phyloP scores from a whole-genome alignment of 2,329 filamentous ascomycete genomes.

The Amauroascus verrucosus region DNA sequence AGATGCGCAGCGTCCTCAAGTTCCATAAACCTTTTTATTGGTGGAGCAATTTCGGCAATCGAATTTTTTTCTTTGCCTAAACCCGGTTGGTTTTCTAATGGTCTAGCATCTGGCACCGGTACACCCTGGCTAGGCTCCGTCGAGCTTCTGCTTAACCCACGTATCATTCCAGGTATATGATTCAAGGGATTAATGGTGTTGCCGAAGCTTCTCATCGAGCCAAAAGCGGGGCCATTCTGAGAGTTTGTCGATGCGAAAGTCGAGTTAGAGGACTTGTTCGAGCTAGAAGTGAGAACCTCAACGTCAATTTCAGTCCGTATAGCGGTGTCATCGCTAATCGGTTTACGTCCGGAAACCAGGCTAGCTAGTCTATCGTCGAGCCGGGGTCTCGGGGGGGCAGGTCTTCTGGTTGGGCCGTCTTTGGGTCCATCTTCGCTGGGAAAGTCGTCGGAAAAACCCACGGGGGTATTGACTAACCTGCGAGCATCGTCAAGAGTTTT shows the following conservation, averaged over 20 bases:
- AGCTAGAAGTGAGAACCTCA: constrained; percentile 11
- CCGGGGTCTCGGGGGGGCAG: constrained; percentile 30
- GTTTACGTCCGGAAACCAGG: constrained; percentile 57
- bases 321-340: constrained; percentile 58
- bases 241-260: constrained; percentile 23
- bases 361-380: constrained; percentile 59
- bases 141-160: constrained; percentile 54
- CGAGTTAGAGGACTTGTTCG: constrained; percentile 17
- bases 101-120: not conserved
- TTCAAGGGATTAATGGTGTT: constrained; percentile 75
- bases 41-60: constrained; percentile 40
- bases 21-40: constrained; percentile 63
- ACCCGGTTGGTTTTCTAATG: not conserved
- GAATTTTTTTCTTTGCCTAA: not conserved
- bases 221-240: constrained; percentile 52
- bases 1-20: constrained; percentile 59
- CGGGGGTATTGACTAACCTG: constrained; percentile 61
- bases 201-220: constrained; percentile 71
- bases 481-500: constrained; percentile 89
- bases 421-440: constrained; percentile 46
- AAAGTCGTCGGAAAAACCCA: constrained; percentile 41
- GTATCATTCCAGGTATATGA: constrained; percentile 65
- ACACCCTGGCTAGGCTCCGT: constrained; percentile 36
- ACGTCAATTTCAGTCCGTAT: constrained; percentile 18
- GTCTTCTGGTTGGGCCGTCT: constrained; percentile 30